Base-by-base conservation (phyloP, 345 rosid genomes). In the Sisymbrium irio region DNA sequence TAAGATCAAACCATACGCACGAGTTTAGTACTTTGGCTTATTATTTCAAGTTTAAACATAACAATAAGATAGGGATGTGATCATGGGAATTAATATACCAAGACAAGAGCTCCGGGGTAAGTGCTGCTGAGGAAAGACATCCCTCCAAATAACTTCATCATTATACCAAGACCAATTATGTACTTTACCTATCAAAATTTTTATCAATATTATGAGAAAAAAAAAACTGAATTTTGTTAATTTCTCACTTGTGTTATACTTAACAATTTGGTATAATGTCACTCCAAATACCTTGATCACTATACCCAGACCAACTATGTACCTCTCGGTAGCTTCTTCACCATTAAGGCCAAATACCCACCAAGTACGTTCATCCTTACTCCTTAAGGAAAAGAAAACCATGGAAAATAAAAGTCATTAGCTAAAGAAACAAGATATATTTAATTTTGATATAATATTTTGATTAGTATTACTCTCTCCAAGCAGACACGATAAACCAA, bases 141-240 rank as follows among this genome's bases (percentile, higher is more conserved):
- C 35, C 72, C 72, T 74, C 78, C 72, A 37, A 46, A 4, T 27
- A 58, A 0, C 22, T 74, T 74, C 53, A 66, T 37, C 17, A 47
- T 4, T 56, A 66, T 57, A 17, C 78, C 78, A 45, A 74, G 17
- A 54, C 61, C 67, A 66, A 66, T 45, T 46, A 66, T 65, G 60
- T 37, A 28, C 45, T 74, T 74, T 39, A 72, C 67, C 67, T 74
- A 57, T 25, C 35, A 71, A 35, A 6, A 9, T 41, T 20, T 17
- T 28, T 0, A 32, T 45, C 44, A 44, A 44, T 49, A 19, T 49
- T 19, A 9, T 9, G 14, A 19, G n/a, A 22, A 22, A 3, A 22
- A 22, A 19, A 49, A 20, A 51, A 14, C 2, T 30, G 25, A n/a
- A 72, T n/a, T n/a, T n/a, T 18, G 18, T 47, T 47, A 19, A 49